Evolutionary conservation across 1,284 basidiomycete genomes (phyloP), one percentile per base, ranked within the genome.

Genomic region (Ganoderma multipileum): DNA sequence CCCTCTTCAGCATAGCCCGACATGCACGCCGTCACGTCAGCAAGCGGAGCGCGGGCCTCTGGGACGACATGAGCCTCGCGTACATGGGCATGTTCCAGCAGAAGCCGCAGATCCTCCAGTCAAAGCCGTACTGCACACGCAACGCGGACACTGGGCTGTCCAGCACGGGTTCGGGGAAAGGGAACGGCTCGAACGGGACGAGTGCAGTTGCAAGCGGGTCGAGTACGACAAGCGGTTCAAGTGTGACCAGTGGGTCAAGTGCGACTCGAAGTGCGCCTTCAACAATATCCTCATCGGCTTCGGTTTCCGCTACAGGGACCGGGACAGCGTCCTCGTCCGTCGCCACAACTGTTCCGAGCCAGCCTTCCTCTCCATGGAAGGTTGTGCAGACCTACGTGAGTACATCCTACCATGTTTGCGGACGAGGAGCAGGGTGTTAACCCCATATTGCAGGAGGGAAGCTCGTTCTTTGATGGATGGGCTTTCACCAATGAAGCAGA

Each of bases 381-480:
- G 64, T 79, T 14, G 68, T 66, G 3, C 75, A 79, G 68, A 74
- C 57, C 42, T 77, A 76, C 28, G 77, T 79, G 58, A 61, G 78
- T 77, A 3, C 28, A 20, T 42, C 28, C 5, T 30, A 55, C 8
- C 5, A 4, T 26, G 20, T 18, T 44, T 47, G 33, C 2, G 16
- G 26, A 38, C 23, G 8, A 44, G 11, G 12, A 26, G 20, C 39
- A 6, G 9, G 33, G 28, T 50, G 58, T 58, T 30, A 61, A 39
- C 3, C n/a, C 9, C 16, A 4, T 23, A 38, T 44, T 69, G 33
- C 72, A 91, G 89, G 79, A 85, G 70, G 92, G 92, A 16, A 81
- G 80, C 62, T 83, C 82, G 58, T 97, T 96, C 83, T 97, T 96
- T 74, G 82, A 92, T 76, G 89, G 89, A 64, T 97, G 92, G 92